These are phyloP conservation scores for Capsicum chinense DNA, from an alignment of 257 asterid genomes.

Conservation along the genomic window DNA sequence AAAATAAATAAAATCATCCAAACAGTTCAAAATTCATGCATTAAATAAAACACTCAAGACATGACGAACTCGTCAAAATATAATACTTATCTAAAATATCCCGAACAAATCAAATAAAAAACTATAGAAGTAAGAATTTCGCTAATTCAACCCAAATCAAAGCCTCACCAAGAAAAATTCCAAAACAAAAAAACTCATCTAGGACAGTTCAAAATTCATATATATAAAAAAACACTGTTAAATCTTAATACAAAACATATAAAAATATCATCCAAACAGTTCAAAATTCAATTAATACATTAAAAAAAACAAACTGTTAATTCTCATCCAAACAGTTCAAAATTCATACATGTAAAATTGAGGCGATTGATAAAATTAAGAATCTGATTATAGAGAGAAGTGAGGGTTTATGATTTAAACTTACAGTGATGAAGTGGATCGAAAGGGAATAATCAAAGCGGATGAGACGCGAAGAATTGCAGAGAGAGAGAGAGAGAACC, in stretches of 20 bases:
- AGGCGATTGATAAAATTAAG: background rate
- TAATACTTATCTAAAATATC: background rate
- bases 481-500: background rate
- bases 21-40: background rate
- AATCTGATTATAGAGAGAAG: background rate
- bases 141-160: background rate
- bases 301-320: background rate
- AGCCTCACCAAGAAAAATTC: background rate
- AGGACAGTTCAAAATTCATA: too few species aligned
- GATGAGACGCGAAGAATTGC: conserved; percentile 38
- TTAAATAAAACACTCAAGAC: background rate
- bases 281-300: background rate
- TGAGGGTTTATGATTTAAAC: conserved; percentile 35
- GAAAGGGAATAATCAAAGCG: conserved; percentile 39
- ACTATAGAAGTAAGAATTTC: background rate
- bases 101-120: background rate
- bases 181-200: background rate
- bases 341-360: too few species aligned
- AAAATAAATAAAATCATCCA: background rate
- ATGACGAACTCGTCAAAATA: background rate
- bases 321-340: background rate
- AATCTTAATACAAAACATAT: too few species aligned
- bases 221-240: too few species aligned
- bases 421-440: conserved; percentile 51
- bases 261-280: background rate